Conservation (phyloP, 441 rosid genomes). For the California macrophylla region DNA sequence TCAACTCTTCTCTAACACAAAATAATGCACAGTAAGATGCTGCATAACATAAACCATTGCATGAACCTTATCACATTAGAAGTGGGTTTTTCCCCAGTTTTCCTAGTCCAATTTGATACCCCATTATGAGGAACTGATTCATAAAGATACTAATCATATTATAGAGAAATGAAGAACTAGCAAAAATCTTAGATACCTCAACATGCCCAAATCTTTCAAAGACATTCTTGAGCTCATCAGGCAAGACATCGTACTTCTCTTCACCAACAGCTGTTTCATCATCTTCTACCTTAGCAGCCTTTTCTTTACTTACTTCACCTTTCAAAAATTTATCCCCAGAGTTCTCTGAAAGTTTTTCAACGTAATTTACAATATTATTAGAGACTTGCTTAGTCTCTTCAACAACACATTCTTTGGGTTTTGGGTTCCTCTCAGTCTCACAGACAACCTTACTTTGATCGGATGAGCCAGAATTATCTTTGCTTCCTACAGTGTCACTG, state of each 20-base stretch:
- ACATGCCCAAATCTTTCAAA: conserved; percentile 4
- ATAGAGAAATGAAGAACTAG: neutral
- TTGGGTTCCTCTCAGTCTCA: conserved; percentile 5
- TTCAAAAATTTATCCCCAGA: neutral
- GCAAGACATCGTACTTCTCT: neutral
- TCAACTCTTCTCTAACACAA: neutral
- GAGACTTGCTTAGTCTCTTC: neutral
- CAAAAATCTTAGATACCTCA: neutral
- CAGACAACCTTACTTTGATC: neutral
- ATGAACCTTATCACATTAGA: neutral
- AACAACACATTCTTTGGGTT: conserved; percentile 23
- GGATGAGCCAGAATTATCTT: conserved; percentile 7
- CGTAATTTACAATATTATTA: conserved; percentile 22
- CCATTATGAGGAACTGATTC: neutral
- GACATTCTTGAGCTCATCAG: neutral
- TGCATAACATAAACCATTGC: neutral
- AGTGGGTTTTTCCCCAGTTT: neutral
- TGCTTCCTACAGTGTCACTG: conserved; percentile 16
- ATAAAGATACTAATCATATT: neutral
- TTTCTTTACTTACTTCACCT: neutral
- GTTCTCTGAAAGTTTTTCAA: conserved; percentile 15
- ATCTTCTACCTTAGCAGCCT: neutral
- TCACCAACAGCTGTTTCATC: neutral
- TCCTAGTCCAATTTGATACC: neutral
- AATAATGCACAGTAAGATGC: neutral